A percentile compares a stretch with the other conserved stretches of the same genome.
phyloP scores from a whole-genome alignment of 371 early-diverging fungal genomes.

The Rhizoclosmatium hyalinum region DNA sequence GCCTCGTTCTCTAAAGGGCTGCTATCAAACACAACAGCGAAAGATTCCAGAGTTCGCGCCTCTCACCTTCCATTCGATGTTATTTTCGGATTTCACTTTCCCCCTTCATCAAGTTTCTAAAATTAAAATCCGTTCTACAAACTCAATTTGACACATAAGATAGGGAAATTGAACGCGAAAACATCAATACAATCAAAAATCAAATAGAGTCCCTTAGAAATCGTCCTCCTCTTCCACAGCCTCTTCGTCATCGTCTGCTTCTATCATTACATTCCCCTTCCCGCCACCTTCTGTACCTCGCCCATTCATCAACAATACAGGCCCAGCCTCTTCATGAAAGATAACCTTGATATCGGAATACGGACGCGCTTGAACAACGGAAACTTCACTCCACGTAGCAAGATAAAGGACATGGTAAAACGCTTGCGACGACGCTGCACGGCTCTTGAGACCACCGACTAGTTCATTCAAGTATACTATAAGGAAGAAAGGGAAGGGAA shows the following conservation, averaged over 20 bases:
- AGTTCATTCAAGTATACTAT: slow-evolving; percentile 16
- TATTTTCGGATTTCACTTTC: too few species aligned
- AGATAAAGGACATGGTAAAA: slow-evolving; percentile 30
- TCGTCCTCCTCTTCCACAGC: background rate
- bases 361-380: slow-evolving; percentile 9
- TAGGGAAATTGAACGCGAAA: too few species aligned
- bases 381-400: background rate
- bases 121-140: too few species aligned
- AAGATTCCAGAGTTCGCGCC: too few species aligned
- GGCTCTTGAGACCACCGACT: background rate
- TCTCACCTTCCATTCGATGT: too few species aligned
- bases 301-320: background rate
- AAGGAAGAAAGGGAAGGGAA: background rate
- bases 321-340: slow-evolving; percentile 7
- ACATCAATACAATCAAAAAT: too few species aligned
- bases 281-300: background rate
- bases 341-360: slow-evolving; percentile 19
- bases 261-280: background rate
- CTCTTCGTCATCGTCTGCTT: background rate
- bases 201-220: too few species aligned
- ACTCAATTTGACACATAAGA: too few species aligned
- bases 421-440: slow-evolving; percentile 22
- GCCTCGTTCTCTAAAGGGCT: too few species aligned
- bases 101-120: too few species aligned
- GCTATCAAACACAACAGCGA: too few species aligned